Base-by-base conservation (phyloP, 2,329 filamentous ascomycete genomes). In the Ampelomyces quisqualis region DNA sequence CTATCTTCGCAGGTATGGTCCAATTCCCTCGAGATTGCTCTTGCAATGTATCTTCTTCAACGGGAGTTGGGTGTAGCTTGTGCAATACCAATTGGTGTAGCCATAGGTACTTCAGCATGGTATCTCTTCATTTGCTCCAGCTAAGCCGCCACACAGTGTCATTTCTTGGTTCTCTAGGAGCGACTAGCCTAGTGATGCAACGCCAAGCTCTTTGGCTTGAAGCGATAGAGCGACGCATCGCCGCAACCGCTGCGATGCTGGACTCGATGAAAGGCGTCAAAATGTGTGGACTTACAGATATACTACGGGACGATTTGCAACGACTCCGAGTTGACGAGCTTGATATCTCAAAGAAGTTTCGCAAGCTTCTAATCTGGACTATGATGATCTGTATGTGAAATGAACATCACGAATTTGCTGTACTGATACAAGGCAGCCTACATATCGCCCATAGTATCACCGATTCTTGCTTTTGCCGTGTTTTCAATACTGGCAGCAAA, bases 1-100 rank as follows among this genome's bases (percentile, higher is more conserved):
- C 21, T 34, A 8, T 34, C 17, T 14, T 21, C n/a, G 7, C 11
- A 50, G 50, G 40, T 65, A 7, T 68, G 64, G 64, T 54, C 62
- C 7, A 65, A 65, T 26, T 36, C 62, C 0, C 44, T 77, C 1
- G 70, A 78, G 45, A 67, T 74, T 3, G 68, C 53, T 4, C 38
- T 79, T 2, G 72, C 71, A 0, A 70, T 71, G 33, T 80, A 68
- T 55, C 62, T 80, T 0, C 61, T 81, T 0, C 62, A 77, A 14
- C 51, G 50, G 3, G 68, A 77, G 33, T 51, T 80, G 1, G 76
- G 77, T 0, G 58, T 65, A 0, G 74, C 75, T 0, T 79, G 75
- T 26, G 55, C 72, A 0, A 71, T 73, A 0, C 76, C 77, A 0
- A 64, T 80, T 5, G 66, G 70, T 0, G 60, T 77, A 2, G 71